Base-by-base conservation (phyloP, 2,329 filamentous ascomycete species). In the Graphium sp. region DNA sequence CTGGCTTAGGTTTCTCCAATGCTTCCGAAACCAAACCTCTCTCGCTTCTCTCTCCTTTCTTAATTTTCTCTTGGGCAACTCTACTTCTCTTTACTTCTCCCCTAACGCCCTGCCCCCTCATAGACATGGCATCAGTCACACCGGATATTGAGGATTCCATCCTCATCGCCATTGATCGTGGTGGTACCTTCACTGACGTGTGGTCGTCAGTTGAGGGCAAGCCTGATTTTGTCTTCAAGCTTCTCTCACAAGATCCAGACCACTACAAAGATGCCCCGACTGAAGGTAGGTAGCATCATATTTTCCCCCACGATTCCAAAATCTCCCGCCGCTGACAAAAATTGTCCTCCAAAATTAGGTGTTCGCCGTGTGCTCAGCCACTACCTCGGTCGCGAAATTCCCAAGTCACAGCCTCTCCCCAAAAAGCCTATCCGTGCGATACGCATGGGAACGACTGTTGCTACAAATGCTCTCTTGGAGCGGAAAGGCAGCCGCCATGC, bases 361-460 rank as follows among this genome's bases (percentile, higher is more conserved):
- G 23, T 12, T 12, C 23, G 13, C 14, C 9, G 13, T 15, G 9
- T 24, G 8, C n/a, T 12, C 17, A 8, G 14, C 23, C 5, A 5
- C 9, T 9, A 24, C 14, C 6, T 24, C 9, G 5, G 23, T 12
- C 5, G 23, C 23, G 13, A 14, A 14, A 12, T 15, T 15, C 13
- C 23, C 32, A 53, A 43, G 30, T 8, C 22, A 13, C 6, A 23
- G 22, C n/a, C 23, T 14, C 4, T 12, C 23, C 4, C 5, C 23
- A 24, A 8, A 24, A 5, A 8, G 9, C 9, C 13, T 15, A 5
- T 24, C 12, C 23, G 8, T 15, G 9, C 23, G 4, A 74, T 77
- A 43, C 65, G 73, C 16, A 77, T 77, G 71, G 72, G 73, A 11
- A 78, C 73, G 2, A 78, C 72, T 0, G 72, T 78, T 5, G 72